Base-by-base conservation (phyloP, 2,329 filamentous ascomycete genomes). In the Nemania sp. region DNA sequence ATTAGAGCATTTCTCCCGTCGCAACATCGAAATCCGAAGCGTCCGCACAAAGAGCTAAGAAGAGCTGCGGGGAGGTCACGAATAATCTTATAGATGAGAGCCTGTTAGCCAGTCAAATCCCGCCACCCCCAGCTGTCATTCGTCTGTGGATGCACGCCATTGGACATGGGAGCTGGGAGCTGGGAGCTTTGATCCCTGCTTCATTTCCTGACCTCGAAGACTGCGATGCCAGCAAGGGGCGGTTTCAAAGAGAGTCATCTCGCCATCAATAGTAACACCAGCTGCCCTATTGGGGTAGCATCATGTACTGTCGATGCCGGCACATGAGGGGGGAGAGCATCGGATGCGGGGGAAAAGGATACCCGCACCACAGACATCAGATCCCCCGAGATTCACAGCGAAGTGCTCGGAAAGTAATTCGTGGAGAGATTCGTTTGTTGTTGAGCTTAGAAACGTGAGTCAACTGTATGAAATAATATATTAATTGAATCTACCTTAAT, bases 281-380 rank as follows among this genome's bases (percentile, higher is more conserved):
- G 49, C 58, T 69, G 53, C 62, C 67, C 22, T 45, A 56, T 69
- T 56, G 55, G 64, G 67, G 51, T 69, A 69, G 60, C 32, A 61
- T 66, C 35, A 54, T 64, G 56, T 56, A 53, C 53, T 35, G 53
- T 51, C 47, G 20, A 22, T 20, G 24, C 15, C 35, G 18, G 47
- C 47, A 61, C 15, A 22, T 27, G 24, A 52, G 49, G 24, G 49
- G 24, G 24, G 49, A 27, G 24, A 27, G 22, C 24, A 41, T 43
- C 52, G 29, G 24, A 56, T 62, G 57, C 52, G 56, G 63, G 63
- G 64, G 43, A 35, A 15, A n/a, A 26, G 10, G 13, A n/a, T 18
- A 3, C 11, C 52, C 52, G 32, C 32, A 38, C 38, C 32, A 38
- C 22, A 7, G 29, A 51, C 35, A 62, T 49, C 45, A 24, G 45